phyloP scores from a whole-genome alignment of 495 filamentous ascomycete species.

The Penicillium lividum region DNA sequence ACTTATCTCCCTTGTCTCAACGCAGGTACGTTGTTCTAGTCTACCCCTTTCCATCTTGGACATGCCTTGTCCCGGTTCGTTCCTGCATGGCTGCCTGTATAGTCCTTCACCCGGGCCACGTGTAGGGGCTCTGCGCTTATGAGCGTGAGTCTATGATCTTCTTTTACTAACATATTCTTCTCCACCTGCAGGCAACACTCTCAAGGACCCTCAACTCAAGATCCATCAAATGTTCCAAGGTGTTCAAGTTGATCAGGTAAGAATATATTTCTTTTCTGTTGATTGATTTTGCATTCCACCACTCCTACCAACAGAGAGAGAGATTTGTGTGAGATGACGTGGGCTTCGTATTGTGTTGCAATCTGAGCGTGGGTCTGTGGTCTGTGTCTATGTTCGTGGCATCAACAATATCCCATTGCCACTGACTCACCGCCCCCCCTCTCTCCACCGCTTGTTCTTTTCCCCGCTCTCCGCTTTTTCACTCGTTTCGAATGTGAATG shows the following conservation, averaged over 20 bases:
- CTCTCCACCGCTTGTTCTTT: constrained; percentile 33
- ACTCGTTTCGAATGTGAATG: constrained; percentile 7
- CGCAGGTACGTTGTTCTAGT: constrained; percentile 20
- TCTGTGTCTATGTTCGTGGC: no score
- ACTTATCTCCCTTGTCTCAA: constrained; percentile 12
- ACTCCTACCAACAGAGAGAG: neutral
- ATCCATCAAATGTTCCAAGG: neutral
- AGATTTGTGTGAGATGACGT: constrained; percentile 1
- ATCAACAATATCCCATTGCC: neutral
- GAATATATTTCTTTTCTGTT: neutral
- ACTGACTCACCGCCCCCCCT: constrained; percentile 22
- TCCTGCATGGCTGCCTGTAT: constrained; percentile 25
- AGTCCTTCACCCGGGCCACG: constrained; percentile 14
- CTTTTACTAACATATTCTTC: neutral
- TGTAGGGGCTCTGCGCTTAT: constrained; percentile 24
- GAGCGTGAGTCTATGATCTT: constrained; percentile 1
- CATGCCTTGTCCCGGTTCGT: constrained; percentile 7
- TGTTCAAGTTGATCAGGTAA: neutral
- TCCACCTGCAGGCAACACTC: neutral
- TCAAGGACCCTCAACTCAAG: neutral
- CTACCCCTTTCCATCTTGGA: neutral
- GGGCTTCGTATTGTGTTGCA: constrained; percentile 4
- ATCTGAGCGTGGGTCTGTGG: constrained; percentile 3
- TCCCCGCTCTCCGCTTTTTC: constrained; percentile 26
- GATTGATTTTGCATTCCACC: neutral